Conservation (phyloP, 2,329 filamentous ascomycete genomes). For the Neopestalotiopsis sp. region DNA sequence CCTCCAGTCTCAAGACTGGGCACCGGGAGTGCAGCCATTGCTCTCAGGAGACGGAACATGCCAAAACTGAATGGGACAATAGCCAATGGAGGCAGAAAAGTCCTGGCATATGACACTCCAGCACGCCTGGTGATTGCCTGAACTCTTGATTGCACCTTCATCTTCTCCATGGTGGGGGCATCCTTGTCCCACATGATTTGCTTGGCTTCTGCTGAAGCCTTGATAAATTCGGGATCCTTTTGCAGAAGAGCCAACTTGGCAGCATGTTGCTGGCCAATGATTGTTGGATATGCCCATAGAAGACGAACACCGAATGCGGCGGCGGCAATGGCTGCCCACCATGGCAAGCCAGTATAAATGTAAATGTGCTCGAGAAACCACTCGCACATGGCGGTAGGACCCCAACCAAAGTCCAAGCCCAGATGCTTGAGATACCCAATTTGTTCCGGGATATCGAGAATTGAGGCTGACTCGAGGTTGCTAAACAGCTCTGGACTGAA, state of each 20-base stretch:
- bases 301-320: constrained; percentile 70
- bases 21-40: constrained; percentile 80
- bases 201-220: constrained; percentile 56
- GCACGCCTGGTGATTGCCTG: constrained; percentile 54
- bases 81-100: constrained; percentile 63
- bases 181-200: constrained; percentile 32
- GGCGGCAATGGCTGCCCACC: constrained; percentile 77
- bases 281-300: constrained; percentile 68
- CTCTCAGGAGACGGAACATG: constrained; percentile 77
- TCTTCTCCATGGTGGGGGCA: constrained; percentile 52
- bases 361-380: constrained; percentile 84
- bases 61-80: constrained; percentile 76
- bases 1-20: constrained; percentile 77
- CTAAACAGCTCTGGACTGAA: constrained; percentile 37
- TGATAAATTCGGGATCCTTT: constrained; percentile 61
- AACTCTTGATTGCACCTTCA: constrained; percentile 55
- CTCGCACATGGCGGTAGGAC: constrained; percentile 76
- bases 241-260: constrained; percentile 66
- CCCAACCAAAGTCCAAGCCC: constrained; percentile 87
- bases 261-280: constrained; percentile 64
- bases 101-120: constrained; percentile 58
- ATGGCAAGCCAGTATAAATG: constrained; percentile 75
- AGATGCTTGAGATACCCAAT: constrained; percentile 84
- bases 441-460: constrained; percentile 70
- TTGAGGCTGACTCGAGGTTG: constrained; percentile 43